Conservation (phyloP, 2,329 filamentous ascomycete species). For the Arthroderma sp. region DNA sequence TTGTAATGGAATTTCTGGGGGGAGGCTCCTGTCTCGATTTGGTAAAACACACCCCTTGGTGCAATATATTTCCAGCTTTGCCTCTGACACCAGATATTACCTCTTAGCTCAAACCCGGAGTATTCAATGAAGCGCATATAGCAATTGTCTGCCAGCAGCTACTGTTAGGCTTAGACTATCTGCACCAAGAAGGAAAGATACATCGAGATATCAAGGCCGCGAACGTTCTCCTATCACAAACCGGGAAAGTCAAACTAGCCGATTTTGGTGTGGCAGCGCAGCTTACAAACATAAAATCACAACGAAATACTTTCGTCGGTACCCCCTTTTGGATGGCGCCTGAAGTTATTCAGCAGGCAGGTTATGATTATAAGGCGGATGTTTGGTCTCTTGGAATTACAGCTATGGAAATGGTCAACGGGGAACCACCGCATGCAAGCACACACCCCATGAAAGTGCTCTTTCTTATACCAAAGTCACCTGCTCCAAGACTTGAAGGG, state of each 20-base stretch:
- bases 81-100: not conserved
- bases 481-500: slow-evolving; percentile 72
- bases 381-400: slow-evolving; percentile 91
- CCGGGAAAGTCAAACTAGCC: slow-evolving; percentile 84
- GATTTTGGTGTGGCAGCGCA: slow-evolving; percentile 97
- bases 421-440: slow-evolving; percentile 74
- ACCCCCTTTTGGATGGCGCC: slow-evolving; percentile 97
- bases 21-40: slow-evolving; percentile 91
- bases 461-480: slow-evolving; percentile 79
- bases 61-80: not conserved
- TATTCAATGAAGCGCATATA: slow-evolving; percentile 79
- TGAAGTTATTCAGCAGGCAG: slow-evolving; percentile 80
- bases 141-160: slow-evolving; percentile 90
- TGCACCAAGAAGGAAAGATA: slow-evolving; percentile 88
- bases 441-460: slow-evolving; percentile 90
- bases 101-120: slow-evolving; percentile 68
- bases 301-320: slow-evolving; percentile 92
- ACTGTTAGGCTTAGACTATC: slow-evolving; percentile 77
- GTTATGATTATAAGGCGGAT: slow-evolving; percentile 77
- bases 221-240: slow-evolving; percentile 83
- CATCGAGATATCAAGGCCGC: slow-evolving; percentile 95
- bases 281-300: slow-evolving; percentile 92
- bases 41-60: slow-evolving; percentile 35
- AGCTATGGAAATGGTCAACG: slow-evolving; percentile 76
- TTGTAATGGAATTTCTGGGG: slow-evolving; percentile 96